A percentile compares a stretch with the other conserved stretches of the same genome.
These are phyloP conservation scores for Ceriops tagal DNA, from an alignment of 345 rosid genomes.

Conservation along the genomic window DNA sequence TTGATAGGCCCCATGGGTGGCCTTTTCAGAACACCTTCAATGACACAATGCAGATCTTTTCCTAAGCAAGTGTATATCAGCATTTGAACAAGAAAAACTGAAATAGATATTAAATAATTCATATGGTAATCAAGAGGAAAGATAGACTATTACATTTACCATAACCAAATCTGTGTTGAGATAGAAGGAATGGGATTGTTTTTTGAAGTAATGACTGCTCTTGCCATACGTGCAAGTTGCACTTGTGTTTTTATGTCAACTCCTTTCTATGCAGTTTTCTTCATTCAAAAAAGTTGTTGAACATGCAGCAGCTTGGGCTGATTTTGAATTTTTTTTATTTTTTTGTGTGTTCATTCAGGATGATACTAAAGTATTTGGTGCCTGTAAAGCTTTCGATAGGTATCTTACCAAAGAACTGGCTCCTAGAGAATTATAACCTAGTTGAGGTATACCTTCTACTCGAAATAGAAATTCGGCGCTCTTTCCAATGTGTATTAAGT, in stretches of 20 bases:
- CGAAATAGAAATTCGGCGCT: neutral
- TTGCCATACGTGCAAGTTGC: constrained; percentile 1
- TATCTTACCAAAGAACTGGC: constrained; percentile 60
- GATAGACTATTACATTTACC: too few species aligned
- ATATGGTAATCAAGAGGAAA: too few species aligned
- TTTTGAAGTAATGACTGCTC: neutral
- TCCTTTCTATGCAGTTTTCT: neutral
- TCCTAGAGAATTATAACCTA: constrained; percentile 63
- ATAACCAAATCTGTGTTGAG: too few species aligned
- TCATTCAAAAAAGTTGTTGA: neutral
- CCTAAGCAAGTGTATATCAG: neutral
- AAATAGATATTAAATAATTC: neutral
- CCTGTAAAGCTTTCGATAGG: constrained; percentile 95
- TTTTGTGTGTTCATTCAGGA: constrained; percentile 44
- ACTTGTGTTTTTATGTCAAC: neutral
- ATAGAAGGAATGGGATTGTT: too few species aligned
- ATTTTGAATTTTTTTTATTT: constrained; percentile 14
- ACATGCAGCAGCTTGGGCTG: neutral
- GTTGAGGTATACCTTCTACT: constrained; percentile 55
- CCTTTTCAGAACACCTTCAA: neutral
- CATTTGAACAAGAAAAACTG: constrained; percentile 1
- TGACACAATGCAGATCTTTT: neutral
- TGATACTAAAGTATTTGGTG: constrained; percentile 89
- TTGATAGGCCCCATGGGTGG: constrained; percentile 5
- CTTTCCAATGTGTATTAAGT: neutral